Percentiles rank a stretch among this genome's conserved stretches.
phyloP scores from a whole-genome alignment of 805 yeast genomes.

The Myxozyma sirexii region DNA sequence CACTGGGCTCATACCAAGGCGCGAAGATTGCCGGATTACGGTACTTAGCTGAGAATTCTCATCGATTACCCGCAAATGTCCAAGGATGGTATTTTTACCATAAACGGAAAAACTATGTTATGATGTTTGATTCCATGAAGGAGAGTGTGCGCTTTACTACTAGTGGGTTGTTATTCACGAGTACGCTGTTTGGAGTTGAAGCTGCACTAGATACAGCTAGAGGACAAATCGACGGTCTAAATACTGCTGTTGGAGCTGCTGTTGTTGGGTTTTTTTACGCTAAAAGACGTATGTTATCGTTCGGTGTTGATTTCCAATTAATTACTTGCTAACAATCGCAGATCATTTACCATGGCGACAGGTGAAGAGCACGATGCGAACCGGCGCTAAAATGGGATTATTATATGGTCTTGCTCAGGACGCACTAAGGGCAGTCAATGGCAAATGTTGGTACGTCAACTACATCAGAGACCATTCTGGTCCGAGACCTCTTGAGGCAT shows the following conservation, averaged over 20 bases:
- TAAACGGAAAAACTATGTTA: conserved; percentile 76
- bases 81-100: conserved; percentile 91
- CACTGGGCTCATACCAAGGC: conserved; percentile 61
- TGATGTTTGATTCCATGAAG: conserved; percentile 56
- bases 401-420: conserved; percentile 70
- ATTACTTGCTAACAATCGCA: conserved; percentile 1
- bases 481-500: not conserved
- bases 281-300: conserved; percentile 44
- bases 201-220: conserved; percentile 58
- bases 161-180: conserved; percentile 11
- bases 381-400: conserved; percentile 63
- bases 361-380: conserved; percentile 42
- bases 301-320: no score
- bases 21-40: conserved; percentile 57
- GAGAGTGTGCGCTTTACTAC: conserved; percentile 11
- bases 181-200: conserved; percentile 55
- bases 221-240: conserved; percentile 60
- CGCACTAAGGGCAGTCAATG: conserved; percentile 56
- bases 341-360: conserved; percentile 35
- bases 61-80: conserved; percentile 70
- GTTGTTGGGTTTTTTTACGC: conserved; percentile 58
- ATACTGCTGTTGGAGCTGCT: conserved; percentile 62
- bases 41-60: conserved; percentile 79
- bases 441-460: conserved; percentile 63
- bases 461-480: not conserved